Evolutionary conservation across 2,329 filamentous ascomycete genomes (phyloP), one percentile per base, ranked within the genome.

Genomic region (Aspergillus thermomutatus): DNA sequence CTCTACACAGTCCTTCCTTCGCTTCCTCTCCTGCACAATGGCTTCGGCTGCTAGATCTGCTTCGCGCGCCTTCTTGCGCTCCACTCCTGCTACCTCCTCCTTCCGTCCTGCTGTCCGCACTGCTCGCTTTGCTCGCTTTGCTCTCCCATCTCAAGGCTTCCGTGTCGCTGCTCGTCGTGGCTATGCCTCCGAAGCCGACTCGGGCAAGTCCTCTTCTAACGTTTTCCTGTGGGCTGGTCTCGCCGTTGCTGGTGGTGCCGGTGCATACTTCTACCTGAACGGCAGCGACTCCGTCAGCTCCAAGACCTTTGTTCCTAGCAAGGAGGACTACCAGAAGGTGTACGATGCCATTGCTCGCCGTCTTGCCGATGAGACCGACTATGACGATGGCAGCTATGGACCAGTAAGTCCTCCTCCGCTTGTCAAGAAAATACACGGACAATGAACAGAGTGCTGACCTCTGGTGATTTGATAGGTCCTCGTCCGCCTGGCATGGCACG

Each of bases 331-430:
- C 82, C 92, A 97, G 82, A 89, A 90, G 77, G 91, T 97, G 53
- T 97, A 97, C 81, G 85, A 97, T 74, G 88, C 87, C 71, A 87
- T 97, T 67, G 92, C 93, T 54, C 78, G 81, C 70, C 82, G 82
- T 59, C 81, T 97, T 54, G 88, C 94, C 76, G 90, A 97, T 79
- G 87, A 96, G 72, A 91, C 94, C 67, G 89, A 97, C 65, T 97
- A 97, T 75, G 93, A 97, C 70, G 93, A 99, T 75, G 93, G 94
- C 66, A 94, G 89, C 80, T 97, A 95, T 73, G 93, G 92, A 56
- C 94, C 93, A 27, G 92, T 79, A 72, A 70, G 76, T 67, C 27
- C 28, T 43, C 14, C 4, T 37, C 14, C 25, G 34, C 28, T 46
- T 34, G 34, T 40, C 28, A 21, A 6, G 34, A 11, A 45, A 19